These are phyloP conservation scores for Backusella liffmaniae DNA, from an alignment of 192 early-diverging fungal species.

Conservation along the genomic window DNA sequence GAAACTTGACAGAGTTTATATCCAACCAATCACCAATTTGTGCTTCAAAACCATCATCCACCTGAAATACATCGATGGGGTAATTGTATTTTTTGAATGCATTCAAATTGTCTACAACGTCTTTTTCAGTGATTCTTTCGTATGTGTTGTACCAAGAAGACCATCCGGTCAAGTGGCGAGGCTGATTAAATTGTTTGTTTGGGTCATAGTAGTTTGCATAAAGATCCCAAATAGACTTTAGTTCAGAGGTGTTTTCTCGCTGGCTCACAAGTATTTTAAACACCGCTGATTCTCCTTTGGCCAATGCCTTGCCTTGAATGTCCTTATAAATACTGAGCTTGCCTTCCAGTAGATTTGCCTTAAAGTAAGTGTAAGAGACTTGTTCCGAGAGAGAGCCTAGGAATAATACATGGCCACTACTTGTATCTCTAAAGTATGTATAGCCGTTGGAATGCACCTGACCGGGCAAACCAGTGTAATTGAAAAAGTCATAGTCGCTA, in stretches of 20 bases:
- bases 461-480: constrained; percentile 40
- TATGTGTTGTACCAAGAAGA: constrained; percentile 49
- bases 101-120: constrained; percentile 36
- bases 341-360: constrained; percentile 32
- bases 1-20: constrained; percentile 36
- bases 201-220: constrained; percentile 34
- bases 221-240: constrained; percentile 24
- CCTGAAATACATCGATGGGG: constrained; percentile 47
- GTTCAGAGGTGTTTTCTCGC: constrained; percentile 14
- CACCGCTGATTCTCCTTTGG: background rate
- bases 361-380: constrained; percentile 43
- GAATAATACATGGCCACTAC: constrained; percentile 11
- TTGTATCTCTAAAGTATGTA: constrained; percentile 36
- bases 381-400: constrained; percentile 45
- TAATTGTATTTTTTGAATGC: constrained; percentile 26
- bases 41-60: constrained; percentile 49
- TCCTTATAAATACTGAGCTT: constrained; percentile 42
- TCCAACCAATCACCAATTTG: constrained; percentile 50
- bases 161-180: constrained; percentile 38
- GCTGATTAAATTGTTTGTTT: background rate
- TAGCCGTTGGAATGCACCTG: constrained; percentile 42
- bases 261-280: constrained; percentile 14
- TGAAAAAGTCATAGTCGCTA: constrained; percentile 41
- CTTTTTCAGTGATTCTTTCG: constrained; percentile 41
- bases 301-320: constrained; percentile 42